A percentile compares a stretch with the other conserved stretches of the same genome.
Evolutionary conservation across 441 rosid genomes (phyloP).

Genomic region (Populus hybrid): DNA sequence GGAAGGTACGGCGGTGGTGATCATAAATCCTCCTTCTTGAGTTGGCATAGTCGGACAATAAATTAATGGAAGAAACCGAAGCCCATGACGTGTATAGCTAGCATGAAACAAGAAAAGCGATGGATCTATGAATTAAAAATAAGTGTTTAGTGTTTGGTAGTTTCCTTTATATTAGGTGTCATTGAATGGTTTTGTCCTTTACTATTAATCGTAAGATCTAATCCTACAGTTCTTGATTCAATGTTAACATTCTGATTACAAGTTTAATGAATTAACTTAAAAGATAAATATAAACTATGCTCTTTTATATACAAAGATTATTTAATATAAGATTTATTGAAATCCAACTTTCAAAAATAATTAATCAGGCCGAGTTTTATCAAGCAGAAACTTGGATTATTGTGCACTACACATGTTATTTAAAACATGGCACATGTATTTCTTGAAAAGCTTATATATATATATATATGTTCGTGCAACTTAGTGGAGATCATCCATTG

Average conservation of each 20-base stretch:
- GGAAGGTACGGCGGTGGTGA: neutral
- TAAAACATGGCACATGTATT: constrained; percentile 29
- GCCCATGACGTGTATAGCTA: neutral
- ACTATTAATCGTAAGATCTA: neutral
- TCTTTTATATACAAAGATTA: too few relatives aligned
- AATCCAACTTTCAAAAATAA: too few relatives aligned
- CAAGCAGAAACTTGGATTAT: neutral
- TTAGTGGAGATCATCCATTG: neutral
- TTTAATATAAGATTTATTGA: too few relatives aligned
- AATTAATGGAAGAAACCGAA: constrained; percentile 19
- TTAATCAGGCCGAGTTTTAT: too few relatives aligned
- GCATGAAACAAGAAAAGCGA: constrained; percentile 2
- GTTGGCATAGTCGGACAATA: constrained; percentile 23
- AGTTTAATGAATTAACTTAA: too few relatives aligned
- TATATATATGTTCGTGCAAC: neutral
- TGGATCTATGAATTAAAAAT: neutral
- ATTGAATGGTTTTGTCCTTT: neutral
- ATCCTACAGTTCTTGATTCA: too few relatives aligned
- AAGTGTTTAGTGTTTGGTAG: constrained; percentile 7
- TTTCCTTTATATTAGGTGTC: constrained; percentile 5
- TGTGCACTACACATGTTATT: constrained; percentile 6
- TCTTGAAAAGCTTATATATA: constrained; percentile 8
- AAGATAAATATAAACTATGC: too few relatives aligned
- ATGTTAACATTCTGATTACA: too few relatives aligned
- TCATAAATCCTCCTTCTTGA: constrained; percentile 13